Evolutionary conservation across 192 early-diverging fungal genomes (phyloP).

Genomic region (Rhizoclosmatium sp.): DNA sequence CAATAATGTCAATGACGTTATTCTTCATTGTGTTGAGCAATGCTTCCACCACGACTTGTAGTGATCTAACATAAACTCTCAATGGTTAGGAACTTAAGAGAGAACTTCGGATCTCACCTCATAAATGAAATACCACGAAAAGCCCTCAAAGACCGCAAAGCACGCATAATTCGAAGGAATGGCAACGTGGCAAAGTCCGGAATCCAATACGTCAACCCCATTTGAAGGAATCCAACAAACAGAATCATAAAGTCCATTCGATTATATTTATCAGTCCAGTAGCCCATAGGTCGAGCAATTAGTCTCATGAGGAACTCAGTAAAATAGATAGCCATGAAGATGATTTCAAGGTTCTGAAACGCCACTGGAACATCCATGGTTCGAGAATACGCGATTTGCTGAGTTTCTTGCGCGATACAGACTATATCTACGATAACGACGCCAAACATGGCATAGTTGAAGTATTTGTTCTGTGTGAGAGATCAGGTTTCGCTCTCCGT

Average conservation of each 20-base stretch:
- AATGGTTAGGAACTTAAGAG: background rate
- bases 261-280: conserved; percentile 25
- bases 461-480: conserved; percentile 9
- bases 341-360: conserved; percentile 21
- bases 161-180: background rate
- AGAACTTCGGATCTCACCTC: conserved; percentile 4
- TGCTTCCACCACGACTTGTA: conserved; percentile 57
- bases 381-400: background rate
- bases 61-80: conserved; percentile 16
- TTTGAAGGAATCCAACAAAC: conserved; percentile 5
- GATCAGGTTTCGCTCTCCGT: background rate
- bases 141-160: conserved; percentile 1
- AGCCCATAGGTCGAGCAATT: background rate
- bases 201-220: background rate
- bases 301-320: conserved; percentile 29
- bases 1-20: conserved; percentile 52
- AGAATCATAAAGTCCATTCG: conserved; percentile 31
- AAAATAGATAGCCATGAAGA: conserved; percentile 29
- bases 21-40: conserved; percentile 48
- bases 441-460: conserved; percentile 13
- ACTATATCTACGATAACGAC: conserved; percentile 22
- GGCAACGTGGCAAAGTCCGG: background rate
- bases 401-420: conserved; percentile 18
- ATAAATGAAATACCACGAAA: conserved; percentile 30
- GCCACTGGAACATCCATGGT: background rate